These are phyloP conservation scores for Excoecaria cochinchinensis DNA, from an alignment of 345 rosid genomes.

Conservation along the genomic window DNA sequence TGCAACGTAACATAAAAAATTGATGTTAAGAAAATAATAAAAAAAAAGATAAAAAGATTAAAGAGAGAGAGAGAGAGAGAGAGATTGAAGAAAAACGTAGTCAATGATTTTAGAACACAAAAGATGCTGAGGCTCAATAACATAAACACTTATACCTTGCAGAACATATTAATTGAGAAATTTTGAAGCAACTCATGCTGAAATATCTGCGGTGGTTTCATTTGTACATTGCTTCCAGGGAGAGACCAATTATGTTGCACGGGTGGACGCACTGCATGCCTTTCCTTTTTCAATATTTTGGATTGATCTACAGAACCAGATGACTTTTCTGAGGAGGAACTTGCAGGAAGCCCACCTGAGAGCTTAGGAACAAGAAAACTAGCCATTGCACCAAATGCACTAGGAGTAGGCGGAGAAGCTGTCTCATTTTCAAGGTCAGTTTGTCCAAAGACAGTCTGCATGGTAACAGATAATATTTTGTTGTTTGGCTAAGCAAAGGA, in stretches of 20 bases:
- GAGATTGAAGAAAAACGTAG: background rate
- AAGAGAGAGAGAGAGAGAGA: too few relatives aligned
- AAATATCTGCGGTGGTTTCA: constrained; percentile 89
- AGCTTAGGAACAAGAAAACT: constrained; percentile 96
- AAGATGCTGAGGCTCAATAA: background rate
- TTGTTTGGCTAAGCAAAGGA: constrained; percentile 8
- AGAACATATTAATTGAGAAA: constrained; percentile 92
- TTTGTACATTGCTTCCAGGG: constrained; percentile 54
- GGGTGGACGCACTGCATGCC: constrained; percentile 87
- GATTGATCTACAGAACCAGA: constrained; percentile 56
- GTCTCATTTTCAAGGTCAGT: constrained; percentile 57
- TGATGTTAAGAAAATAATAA: background rate
- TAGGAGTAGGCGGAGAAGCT: constrained; percentile 52
- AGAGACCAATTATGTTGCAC: constrained; percentile 97
- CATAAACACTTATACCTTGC: constrained; percentile 60
- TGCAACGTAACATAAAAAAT: constrained; percentile 35
- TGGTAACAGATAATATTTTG: constrained; percentile 6
- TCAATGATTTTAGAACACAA: background rate
- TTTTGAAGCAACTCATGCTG: constrained; percentile 98
- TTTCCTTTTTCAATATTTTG: constrained; percentile 69
- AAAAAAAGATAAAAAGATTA: background rate
- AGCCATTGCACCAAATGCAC: constrained; percentile 98
- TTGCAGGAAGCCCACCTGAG: constrained; percentile 80
- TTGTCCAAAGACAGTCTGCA: constrained; percentile 82
- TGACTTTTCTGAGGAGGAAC: constrained; percentile 61